phyloP scores from a whole-genome alignment of 805 yeast genomes.

The Candida sphagnicola region DNA sequence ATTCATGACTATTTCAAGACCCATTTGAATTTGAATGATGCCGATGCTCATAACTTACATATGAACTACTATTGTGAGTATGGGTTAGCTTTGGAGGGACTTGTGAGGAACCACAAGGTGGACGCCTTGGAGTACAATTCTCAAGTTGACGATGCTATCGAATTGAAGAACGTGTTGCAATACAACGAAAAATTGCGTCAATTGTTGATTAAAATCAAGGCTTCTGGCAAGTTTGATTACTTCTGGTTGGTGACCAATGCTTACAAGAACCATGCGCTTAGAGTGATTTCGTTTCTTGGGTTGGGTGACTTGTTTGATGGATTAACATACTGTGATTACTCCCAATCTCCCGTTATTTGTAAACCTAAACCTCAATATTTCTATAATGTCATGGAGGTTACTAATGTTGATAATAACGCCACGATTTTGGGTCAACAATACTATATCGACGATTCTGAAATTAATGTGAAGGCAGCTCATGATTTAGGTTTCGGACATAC shows the following conservation, averaged over 20 bases:
- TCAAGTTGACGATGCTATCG: conserved; percentile 89
- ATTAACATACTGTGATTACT: conserved; percentile 86
- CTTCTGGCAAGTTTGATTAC: conserved; percentile 51
- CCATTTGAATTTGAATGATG: conserved; percentile 56
- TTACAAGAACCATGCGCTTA: conserved; percentile 80
- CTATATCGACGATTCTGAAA: conserved; percentile 84
- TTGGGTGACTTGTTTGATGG: conserved; percentile 95
- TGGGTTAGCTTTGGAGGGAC: conserved; percentile 92
- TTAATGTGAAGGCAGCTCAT: conserved; percentile 72
- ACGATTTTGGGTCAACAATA: conserved; percentile 47
- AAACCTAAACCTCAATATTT: conserved; percentile 82
- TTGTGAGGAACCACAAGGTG: conserved; percentile 64
- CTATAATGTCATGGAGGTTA: conserved; percentile 57
- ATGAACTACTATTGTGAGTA: conserved; percentile 75
- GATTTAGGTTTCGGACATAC: conserved; percentile 68
- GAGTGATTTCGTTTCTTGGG: conserved; percentile 78
- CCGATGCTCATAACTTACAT: conserved; percentile 72
- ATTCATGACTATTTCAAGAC: conserved; percentile 79
- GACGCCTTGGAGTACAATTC: conserved; percentile 86
- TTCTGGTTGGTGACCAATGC: conserved; percentile 96
- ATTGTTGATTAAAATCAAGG: conserved; percentile 44
- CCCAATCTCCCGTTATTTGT: conserved; percentile 65
- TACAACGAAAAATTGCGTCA: conserved; percentile 57
- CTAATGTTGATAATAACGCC: conserved; percentile 45
- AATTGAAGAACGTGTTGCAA: conserved; percentile 69